Base-by-base conservation (phyloP, 1,284 basidiomycete species). In the Bjerkandera adusta region DNA sequence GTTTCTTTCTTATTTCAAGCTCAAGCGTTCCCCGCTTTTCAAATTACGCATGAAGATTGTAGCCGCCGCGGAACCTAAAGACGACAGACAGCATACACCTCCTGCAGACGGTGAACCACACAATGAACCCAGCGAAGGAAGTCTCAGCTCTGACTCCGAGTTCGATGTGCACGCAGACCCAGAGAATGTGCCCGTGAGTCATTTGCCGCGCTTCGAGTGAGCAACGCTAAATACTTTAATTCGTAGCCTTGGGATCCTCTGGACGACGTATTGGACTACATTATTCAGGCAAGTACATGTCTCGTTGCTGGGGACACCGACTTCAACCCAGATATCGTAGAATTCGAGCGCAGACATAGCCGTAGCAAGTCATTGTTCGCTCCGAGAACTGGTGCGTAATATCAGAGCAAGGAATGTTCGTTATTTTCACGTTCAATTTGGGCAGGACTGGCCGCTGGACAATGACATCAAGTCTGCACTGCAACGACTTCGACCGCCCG, bases 1-100 rank as follows among this genome's bases (percentile, higher is more conserved):
- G 1, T 59, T 59, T 41, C 41, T 59, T 29, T 47, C 53, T 18
- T 60, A 57, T 36, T 57, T 52, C 42, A 58, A 57, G 48, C 36
- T 54, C 47, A 60, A 58, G 45, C 42, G 38, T n/a, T n/a, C n/a
- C 10, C 36, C 51, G 7, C 43, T 38, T 3, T 51, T 49, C 40
- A 11, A 40, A 6, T 21, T 48, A 1, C 42, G 32, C 1, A 29
- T 18, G 13, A 44, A 42, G 11, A 45, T 58, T 3, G 42, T 49
- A 5, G 56, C 58, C 7, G 55, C 43, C 0, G 56, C 55, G 6
- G 56, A 55, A 5, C 53, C 54, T 8, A 38, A 51, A 21, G 50
- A 53, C 47, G n/a, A n/a, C n/a, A n/a, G n/a, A n/a, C n/a, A n/a
- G n/a, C n/a, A n/a, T n/a, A n/a, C n/a, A n/a, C n/a, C n/a, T n/a